Base-by-base conservation (phyloP, 257 asterid genomes). In the Voacanga thouarsii region DNA sequence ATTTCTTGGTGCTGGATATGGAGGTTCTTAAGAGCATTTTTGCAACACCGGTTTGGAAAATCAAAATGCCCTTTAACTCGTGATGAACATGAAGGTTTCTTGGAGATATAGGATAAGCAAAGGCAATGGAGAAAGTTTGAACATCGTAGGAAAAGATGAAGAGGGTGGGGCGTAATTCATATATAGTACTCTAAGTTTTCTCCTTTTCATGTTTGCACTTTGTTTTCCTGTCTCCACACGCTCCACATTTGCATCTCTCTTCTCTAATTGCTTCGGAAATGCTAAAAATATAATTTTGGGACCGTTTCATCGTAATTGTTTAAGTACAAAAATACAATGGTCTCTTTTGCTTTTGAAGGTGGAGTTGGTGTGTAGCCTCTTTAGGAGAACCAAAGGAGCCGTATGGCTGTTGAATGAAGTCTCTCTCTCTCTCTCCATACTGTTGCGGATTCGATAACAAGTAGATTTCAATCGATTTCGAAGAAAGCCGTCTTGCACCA, bases 321-420 rank as follows among this genome's bases (percentile, higher is more conserved):
- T 18, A 23, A 51, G 33, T 30, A 72, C 30, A 70, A 11, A 30
- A 61, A 50, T 44, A 57, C 24, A 30, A 55, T 72, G 67, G 26
- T 80, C 66, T 63, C 72, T 77, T 72, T 66, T 65, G 73, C 79
- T 82, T 85, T 80, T 44, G 81, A 33, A 74, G 79, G 84, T 82
- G 88, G 86, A 71, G 81, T 80, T 80, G 84, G 86, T 77, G 76
- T 76, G 81, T 60, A 47, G 79, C 73, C 68, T 77, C 80, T 78
- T 75, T 79, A 64, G 71, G 80, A 80, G 55, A 80, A 83, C 61
- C 75, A 68, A 72, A 72, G 75, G 80, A 53, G 56, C 66, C n/a
- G 39, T 1, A 2, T 75, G 75, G 84, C 79, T 78, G 84, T 64
- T 84, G 75, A 73, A 81, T 44, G 57, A 67, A n/a, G 49, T 49